These are phyloP conservation scores for Apocynum venetum DNA, from an alignment of 257 asterid genomes.

Conservation along the genomic window DNA sequence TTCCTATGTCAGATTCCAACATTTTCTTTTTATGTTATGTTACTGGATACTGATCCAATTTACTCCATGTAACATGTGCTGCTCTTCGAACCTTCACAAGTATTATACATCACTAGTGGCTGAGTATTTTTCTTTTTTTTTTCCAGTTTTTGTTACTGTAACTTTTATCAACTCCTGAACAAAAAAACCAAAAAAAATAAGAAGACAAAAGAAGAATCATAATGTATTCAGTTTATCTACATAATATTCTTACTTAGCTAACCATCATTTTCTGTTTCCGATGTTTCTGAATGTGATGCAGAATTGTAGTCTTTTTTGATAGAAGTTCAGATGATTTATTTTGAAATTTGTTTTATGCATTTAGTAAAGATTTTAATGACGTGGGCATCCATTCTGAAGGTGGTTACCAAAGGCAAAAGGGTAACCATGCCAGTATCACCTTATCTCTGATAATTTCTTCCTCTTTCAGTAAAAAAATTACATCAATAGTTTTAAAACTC, in stretches of 20 bases:
- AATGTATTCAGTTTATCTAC: not conserved
- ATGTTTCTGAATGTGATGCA: no score
- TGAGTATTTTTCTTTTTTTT: not conserved
- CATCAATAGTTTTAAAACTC: not conserved
- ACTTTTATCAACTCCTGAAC: no score
- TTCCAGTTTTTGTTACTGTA: not conserved
- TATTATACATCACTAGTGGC: not conserved
- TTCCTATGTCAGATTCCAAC: not conserved
- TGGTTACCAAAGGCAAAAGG: not conserved
- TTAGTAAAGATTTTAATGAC: not conserved
- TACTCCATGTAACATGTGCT: not conserved
- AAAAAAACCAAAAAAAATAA: no score
- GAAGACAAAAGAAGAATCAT: not conserved
- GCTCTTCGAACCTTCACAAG: not conserved
- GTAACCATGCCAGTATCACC: no score
- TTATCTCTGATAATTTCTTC: not conserved
- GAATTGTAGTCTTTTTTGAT: no score
- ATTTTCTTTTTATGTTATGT: not conserved
- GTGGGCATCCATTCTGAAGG: not conserved
- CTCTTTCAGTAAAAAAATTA: not conserved
- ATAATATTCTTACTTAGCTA: not conserved
- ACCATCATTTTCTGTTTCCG: no score
- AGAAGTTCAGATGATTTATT: no score
- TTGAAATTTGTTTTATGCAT: not conserved
- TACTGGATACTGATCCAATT: not conserved